Conservation (phyloP, 2,329 filamentous ascomycete species). For the Tolypocladium endophyticum region DNA sequence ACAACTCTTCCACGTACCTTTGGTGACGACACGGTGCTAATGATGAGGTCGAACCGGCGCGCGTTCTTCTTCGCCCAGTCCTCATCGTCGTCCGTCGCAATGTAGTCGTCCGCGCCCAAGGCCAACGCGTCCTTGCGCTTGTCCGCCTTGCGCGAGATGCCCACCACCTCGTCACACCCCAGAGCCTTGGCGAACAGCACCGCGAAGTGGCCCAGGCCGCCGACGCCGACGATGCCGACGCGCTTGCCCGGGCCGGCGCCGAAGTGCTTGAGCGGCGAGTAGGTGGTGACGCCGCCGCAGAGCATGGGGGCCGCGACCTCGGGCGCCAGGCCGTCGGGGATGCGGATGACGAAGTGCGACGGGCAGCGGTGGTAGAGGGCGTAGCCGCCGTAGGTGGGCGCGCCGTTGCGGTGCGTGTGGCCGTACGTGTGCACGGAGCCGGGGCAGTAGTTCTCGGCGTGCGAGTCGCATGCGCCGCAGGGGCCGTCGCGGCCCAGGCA, state of each 20-base stretch:
- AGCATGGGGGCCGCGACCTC: conserved; percentile 51
- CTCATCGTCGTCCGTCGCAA: conserved; percentile 32
- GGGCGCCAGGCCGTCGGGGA: conserved; percentile 29
- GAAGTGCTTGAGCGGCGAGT: conserved; percentile 49
- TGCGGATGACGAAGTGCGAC: conserved; percentile 37
- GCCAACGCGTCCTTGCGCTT: conserved; percentile 46
- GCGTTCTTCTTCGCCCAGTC: conserved; percentile 44
- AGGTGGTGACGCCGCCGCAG: conserved; percentile 61
- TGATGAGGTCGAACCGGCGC: conserved; percentile 44
- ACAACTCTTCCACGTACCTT: conserved; percentile 7
- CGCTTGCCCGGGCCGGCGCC: conserved; percentile 56
- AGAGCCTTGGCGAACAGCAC: conserved; percentile 59
- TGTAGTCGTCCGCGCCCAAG: conserved; percentile 45
- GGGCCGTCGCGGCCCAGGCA: conserved; percentile 33
- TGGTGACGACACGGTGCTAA: conserved; percentile 41
- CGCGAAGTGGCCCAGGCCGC: conserved; percentile 60
- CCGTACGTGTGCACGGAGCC: conserved; percentile 42
- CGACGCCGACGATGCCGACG: conserved; percentile 57
- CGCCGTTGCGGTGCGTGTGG: conserved; percentile 16
- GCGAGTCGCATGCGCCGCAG: conserved; percentile 30
- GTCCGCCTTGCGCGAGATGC: conserved; percentile 40
- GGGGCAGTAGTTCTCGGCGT: conserved; percentile 31
- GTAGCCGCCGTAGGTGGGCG: conserved; percentile 38
- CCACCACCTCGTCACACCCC: conserved; percentile 49
- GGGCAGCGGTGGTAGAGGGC: conserved; percentile 21